Base-by-base conservation (phyloP, 805 yeast genomes). In the Millerozyma acaciae region DNA sequence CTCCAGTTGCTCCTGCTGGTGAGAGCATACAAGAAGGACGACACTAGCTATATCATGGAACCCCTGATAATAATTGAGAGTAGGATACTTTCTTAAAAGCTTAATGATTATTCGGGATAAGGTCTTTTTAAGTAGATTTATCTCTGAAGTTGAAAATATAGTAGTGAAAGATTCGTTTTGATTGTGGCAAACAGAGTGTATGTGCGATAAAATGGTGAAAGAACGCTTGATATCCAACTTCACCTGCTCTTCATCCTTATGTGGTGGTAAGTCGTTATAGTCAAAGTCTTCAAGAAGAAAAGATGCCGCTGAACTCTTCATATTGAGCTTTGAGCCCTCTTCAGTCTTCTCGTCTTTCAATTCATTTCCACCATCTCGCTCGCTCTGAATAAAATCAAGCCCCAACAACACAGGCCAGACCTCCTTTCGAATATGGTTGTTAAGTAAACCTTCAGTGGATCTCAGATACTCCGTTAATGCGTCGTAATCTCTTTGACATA, bases 61-160 rank as follows among this genome's bases (percentile, higher is more conserved):
- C 0, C 98, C 98, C 58, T 90, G 98, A 55, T 88, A 90, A 56
- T 90, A 90, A 38, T 76, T 66, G 26, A 89, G 61, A 3, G 56
- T 48, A 0, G 89, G 89, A 43, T 80, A 62, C 10, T 65, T 68
- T 24, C 86, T 59, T 9, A 93, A 62, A 2, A 87, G 64, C 13
- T 64, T 62, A 9, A 73, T 55, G 3, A 86, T 70, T 9, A 80
- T 41, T 4, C 53, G 53, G 16, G 48, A 51, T 31, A 80, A 59
- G 29, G 68, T 50, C 16, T 50, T 50, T 38, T 72, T 65, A 30
- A 78, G 55, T n/a, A 37, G 33, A 29, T 47, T 44, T 27, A 53
- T 36, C 40, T 65, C 57, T 13, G 59, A 43, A 23, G 45, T 31
- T 19, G 63, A 69, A 32, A 52, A 50, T 14, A 62, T 55, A 3